Evolutionary conservation across 768 basidiomycete species (phyloP), one percentile per base, ranked within the genome.

Genomic region (Hericium alpestre): DNA sequence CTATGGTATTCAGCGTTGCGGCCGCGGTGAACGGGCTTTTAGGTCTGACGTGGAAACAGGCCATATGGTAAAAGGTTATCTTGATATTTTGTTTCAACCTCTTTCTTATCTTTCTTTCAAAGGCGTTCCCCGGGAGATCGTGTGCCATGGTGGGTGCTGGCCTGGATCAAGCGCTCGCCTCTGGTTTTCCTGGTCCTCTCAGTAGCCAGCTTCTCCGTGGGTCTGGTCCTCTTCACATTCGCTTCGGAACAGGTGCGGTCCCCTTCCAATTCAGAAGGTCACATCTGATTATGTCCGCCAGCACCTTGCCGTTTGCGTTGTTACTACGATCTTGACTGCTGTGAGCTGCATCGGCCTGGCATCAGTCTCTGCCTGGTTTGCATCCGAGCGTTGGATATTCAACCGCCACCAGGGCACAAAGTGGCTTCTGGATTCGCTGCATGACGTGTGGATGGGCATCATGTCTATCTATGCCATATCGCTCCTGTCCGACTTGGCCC

Each of bases 151-250:
- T 87, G 86, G 85, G 84, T 87, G 47, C 71, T 87, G 56, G 89
- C 90, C 61, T 91, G 87, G 88, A 90, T 90, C 72, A 90, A 90
- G 67, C 76, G 87, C 38, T 87, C 87, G 4, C 88, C 88, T 13
- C 75, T 91, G 38, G 85, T 90, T 59, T 89, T 90, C 72, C 79
- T 90, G 50, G 87, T 90, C 59, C 76, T 90, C 67, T 88, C 89
- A 55, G 87, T 90, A 43, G 86, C 86, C 46, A 86, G 84, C 69
- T 91, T 91, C 70, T 90, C 86, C 1, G 77, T 86, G 43, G 88
- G 88, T 13, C 75, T 90, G 16, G 83, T 85, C 64, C 79, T 84
- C 41, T 90, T 90, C 65, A 77, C 86, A 15, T 90, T 89, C 65
- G 81, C 88, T 3, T 87, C 88, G 16, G 61, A 69, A 8, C 86